Percentiles rank a stretch among this genome's conserved stretches.
phyloP scores from a whole-genome alignment of 352 stramenopile species.

The Pythium vanterpoolii region DNA sequence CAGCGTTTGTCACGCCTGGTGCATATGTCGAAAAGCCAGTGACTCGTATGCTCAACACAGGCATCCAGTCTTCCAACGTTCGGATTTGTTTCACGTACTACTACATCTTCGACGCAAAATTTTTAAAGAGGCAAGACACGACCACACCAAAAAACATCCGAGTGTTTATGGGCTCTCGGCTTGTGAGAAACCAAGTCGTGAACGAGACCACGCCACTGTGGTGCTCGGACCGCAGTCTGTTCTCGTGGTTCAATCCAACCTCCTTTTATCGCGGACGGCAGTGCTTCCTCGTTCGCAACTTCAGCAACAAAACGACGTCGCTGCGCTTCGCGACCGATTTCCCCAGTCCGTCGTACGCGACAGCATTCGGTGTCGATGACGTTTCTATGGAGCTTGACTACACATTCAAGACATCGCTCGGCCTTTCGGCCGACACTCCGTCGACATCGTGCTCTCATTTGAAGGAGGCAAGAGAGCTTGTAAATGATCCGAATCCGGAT shows the following conservation, averaged over 20 bases:
- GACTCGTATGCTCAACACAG: constrained; percentile 22
- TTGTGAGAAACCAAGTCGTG: constrained; percentile 38
- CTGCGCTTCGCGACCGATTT: constrained; percentile 48
- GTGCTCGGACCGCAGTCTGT: constrained; percentile 33
- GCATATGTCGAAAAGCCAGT: constrained; percentile 46
- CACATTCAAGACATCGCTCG: constrained; percentile 44
- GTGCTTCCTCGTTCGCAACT: constrained; percentile 39
- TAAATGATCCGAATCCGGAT: constrained; percentile 49
- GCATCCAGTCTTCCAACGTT: constrained; percentile 34
- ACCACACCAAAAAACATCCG: constrained; percentile 39
- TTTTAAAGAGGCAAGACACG: constrained; percentile 25
- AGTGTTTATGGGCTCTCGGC: constrained; percentile 39
- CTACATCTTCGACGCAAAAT: constrained; percentile 46
- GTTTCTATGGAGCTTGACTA: constrained; percentile 60
- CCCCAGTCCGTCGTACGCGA: constrained; percentile 29
- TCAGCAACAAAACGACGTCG: constrained; percentile 32
- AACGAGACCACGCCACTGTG: constrained; percentile 37
- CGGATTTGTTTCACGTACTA: constrained; percentile 64
- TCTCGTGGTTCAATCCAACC: constrained; percentile 15
- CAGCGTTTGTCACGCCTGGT: constrained; percentile 27
- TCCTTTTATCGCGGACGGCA: constrained; percentile 38
- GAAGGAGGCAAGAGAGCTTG: constrained; percentile 32
- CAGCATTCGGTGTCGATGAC: constrained; percentile 57
- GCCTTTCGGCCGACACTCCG: constrained; percentile 39
- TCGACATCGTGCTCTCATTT: constrained; percentile 51